phyloP scores from a whole-genome alignment of 192 early-diverging fungal genomes.

The Coemansia sp. region DNA sequence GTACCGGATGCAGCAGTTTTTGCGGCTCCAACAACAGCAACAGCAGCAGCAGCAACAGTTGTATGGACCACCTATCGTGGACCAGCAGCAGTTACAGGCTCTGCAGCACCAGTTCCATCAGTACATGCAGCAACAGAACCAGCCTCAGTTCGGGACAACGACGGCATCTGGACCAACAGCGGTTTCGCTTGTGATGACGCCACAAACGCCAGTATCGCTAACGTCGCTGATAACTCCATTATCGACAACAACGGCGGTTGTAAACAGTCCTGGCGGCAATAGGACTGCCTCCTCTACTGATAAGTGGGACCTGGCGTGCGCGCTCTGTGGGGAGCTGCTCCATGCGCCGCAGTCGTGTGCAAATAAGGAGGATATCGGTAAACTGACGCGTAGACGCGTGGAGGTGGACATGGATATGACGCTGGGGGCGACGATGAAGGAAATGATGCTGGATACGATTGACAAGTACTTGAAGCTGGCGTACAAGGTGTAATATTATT shows the following conservation, averaged over 20 bases:
- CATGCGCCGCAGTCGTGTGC: slow-evolving; percentile 15
- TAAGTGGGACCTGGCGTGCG: slow-evolving; percentile 15
- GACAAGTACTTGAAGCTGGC: slow-evolving; percentile 16
- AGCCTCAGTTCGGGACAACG: background rate
- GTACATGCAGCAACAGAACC: background rate
- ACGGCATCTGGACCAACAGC: background rate
- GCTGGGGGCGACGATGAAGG: slow-evolving; percentile 17
- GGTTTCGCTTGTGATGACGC: background rate
- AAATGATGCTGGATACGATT: slow-evolving; percentile 13
- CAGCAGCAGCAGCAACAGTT: background rate
- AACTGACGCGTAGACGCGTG: slow-evolving; percentile 15
- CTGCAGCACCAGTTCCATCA: background rate
- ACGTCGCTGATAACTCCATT: background rate
- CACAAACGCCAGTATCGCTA: background rate
- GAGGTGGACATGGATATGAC: background rate
- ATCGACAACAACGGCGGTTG: background rate
- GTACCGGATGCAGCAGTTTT: background rate
- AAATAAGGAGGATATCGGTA: background rate
- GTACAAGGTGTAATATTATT: background rate
- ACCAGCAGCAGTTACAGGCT: background rate
- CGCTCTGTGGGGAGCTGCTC: slow-evolving; percentile 12
- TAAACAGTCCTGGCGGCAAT: background rate
- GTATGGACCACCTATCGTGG: too few relatives aligned
- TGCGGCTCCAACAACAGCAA: background rate
- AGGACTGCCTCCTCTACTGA: too few relatives aligned